Percentiles rank a stretch among this genome's conserved stretches.
Evolutionary conservation across 108 stramenopile species (phyloP).

Genomic region (Asterionellopsis glacialis): DNA sequence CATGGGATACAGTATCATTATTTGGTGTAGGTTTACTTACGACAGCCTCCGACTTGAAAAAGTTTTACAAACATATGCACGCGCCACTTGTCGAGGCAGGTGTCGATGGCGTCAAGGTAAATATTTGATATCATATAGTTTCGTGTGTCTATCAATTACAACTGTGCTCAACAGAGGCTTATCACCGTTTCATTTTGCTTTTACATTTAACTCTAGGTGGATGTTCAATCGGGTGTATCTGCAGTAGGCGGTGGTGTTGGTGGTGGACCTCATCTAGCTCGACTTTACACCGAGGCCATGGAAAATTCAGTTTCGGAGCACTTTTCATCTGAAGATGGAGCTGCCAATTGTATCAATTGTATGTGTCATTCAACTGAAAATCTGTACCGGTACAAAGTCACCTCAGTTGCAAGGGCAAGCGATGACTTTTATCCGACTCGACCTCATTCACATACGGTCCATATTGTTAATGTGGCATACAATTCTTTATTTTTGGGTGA

Average conservation of each 20-base stretch:
- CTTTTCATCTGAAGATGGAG: constrained; percentile 21
- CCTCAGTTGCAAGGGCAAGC: constrained; percentile 37
- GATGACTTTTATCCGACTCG: constrained; percentile 64
- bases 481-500: constrained; percentile 52
- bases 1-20: constrained; percentile 32
- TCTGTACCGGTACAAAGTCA: constrained; percentile 32
- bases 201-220: constrained; percentile 26
- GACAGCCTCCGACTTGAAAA: constrained; percentile 19
- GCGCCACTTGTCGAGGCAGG: constrained; percentile 37
- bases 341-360: constrained; percentile 51
- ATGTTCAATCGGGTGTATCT: constrained; percentile 49
- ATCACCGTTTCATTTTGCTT: no score
- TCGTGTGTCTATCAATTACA: no score
- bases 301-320: constrained; percentile 31
- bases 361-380: constrained; percentile 69
- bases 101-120: constrained; percentile 57
- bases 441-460: constrained; percentile 43
- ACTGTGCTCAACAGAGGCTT: no score
- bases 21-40: constrained; percentile 30
- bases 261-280: constrained; percentile 29
- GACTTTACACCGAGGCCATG: constrained; percentile 38
- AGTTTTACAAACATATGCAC: constrained; percentile 58
- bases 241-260: constrained; percentile 30
- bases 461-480: constrained; percentile 56
- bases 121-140: no score